phyloP scores from a whole-genome alignment of 2,329 filamentous ascomycete genomes.

The Hymenoscyphus fraxineus region DNA sequence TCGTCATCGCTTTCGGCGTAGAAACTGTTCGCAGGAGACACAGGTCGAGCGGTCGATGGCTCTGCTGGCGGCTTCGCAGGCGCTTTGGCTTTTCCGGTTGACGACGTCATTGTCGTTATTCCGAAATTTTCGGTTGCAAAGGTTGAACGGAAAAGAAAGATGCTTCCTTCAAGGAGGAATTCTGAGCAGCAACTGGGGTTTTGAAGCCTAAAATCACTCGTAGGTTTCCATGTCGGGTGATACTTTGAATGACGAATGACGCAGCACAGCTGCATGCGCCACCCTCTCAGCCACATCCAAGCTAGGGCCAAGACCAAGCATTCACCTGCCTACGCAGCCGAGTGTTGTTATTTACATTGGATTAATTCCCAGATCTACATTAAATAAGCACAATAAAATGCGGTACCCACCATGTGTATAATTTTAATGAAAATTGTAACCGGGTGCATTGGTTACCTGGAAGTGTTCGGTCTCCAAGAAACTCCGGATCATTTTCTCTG shows the following conservation, averaged over 20 bases:
- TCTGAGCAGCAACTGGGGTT: not conserved
- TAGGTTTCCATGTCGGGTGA: not conserved
- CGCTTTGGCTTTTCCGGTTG: not conserved
- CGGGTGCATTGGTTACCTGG: too few species aligned
- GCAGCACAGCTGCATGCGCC: not conserved
- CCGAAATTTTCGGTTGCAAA: not conserved
- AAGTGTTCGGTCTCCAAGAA: too few species aligned
- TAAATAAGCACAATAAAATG: too few species aligned
- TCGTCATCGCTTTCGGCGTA: constrained; percentile 97
- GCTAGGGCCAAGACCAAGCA: too few species aligned
- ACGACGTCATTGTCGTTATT: constrained; percentile 10
- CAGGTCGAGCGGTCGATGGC: constrained; percentile 28
- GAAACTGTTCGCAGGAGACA: constrained; percentile 81
- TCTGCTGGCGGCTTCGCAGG: not conserved
- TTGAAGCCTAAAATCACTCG: not conserved
- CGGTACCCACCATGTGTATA: too few species aligned
- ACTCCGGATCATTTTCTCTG: too few species aligned
- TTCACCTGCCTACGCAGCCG: too few species aligned
- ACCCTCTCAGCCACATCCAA: not conserved
- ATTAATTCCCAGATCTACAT: too few species aligned
- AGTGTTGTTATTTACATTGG: too few species aligned
- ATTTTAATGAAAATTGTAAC: too few species aligned
- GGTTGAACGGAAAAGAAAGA: not conserved
- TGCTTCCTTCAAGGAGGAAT: not conserved
- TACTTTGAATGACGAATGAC: not conserved